Percentiles rank a stretch among this genome's conserved stretches.
These are phyloP conservation scores for Aspergillus felis DNA, from an alignment of 2,329 filamentous ascomycete genomes.

Conservation along the genomic window DNA sequence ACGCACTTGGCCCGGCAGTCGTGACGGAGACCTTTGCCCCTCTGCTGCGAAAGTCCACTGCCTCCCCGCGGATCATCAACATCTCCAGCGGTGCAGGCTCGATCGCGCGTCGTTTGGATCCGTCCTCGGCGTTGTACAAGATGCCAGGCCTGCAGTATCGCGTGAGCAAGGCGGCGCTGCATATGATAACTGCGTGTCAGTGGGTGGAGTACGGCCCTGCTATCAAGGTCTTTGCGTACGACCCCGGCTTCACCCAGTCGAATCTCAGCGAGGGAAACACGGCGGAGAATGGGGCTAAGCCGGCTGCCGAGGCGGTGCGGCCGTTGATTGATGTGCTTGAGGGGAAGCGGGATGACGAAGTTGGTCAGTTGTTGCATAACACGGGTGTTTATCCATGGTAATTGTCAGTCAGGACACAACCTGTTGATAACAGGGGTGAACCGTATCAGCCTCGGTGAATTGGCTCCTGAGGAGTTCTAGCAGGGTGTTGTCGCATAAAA, in stretches of 20 bases:
- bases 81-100: conserved; percentile 32
- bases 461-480: too few species aligned
- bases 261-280: conserved; percentile 10
- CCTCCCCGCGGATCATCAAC: conserved; percentile 25
- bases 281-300: conserved; percentile 9
- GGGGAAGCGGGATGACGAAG: conserved; percentile 10
- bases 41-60: conserved; percentile 22
- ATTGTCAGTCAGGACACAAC: background rate
- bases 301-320: conserved; percentile 6
- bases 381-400: conserved; percentile 11
- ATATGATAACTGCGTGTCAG: conserved; percentile 30
- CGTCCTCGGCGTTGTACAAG: conserved; percentile 21
- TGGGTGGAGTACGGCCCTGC: conserved; percentile 9
- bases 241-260: conserved; percentile 10
- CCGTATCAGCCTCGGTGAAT: too few species aligned
- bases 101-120: conserved; percentile 22
- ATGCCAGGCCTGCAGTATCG: conserved; percentile 36
- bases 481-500: too few species aligned
- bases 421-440: too few species aligned
- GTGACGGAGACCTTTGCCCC: conserved; percentile 31
- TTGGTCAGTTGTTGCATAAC: conserved; percentile 8
- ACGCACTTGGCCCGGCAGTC: conserved; percentile 33
- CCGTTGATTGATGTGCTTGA: conserved; percentile 13
- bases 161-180: conserved; percentile 41
- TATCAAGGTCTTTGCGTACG: conserved; percentile 9